Conservation (phyloP, 2,329 filamentous ascomycete species). For the Sclerotinia subarctica region DNA sequence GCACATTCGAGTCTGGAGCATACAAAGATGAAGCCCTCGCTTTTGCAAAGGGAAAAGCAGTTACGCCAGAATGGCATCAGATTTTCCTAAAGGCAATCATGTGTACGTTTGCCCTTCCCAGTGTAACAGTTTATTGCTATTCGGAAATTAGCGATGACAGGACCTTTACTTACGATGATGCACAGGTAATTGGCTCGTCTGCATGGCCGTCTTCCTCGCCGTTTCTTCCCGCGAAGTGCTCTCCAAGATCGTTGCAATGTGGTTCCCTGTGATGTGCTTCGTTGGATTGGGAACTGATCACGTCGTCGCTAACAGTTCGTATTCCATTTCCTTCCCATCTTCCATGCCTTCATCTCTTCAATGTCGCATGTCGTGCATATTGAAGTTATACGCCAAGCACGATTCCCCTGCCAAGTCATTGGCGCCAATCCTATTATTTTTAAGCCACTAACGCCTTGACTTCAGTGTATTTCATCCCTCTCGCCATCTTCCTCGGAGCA, state of each 20-base stretch:
- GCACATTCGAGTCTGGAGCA: constrained; percentile 44
- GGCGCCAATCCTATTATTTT: background rate
- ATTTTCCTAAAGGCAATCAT: constrained; percentile 55
- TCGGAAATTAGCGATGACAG: background rate
- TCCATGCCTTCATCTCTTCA: background rate
- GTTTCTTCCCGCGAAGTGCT: constrained; percentile 49
- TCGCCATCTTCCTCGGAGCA: constrained; percentile 49
- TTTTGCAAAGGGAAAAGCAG: constrained; percentile 49
- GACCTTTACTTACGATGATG: background rate
- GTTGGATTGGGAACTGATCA: constrained; percentile 53
- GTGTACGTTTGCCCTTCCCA: constrained; percentile 35
- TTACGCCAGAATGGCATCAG: constrained; percentile 48
- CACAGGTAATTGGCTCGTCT: constrained; percentile 53
- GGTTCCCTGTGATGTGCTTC: constrained; percentile 55
- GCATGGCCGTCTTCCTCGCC: constrained; percentile 49
- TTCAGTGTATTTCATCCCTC: constrained; percentile 47
- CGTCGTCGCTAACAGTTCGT: constrained; percentile 50
- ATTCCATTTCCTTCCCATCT: background rate
- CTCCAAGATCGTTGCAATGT: constrained; percentile 54
- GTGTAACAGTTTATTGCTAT: background rate
- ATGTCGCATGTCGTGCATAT: background rate
- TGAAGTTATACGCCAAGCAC: background rate
- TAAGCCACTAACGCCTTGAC: constrained; percentile 3
- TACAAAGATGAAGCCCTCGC: constrained; percentile 46
- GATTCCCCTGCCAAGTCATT: constrained; percentile 13